Base-by-base conservation (phyloP, 106 monocot genomes). In the Dioscorea dumetorum region DNA sequence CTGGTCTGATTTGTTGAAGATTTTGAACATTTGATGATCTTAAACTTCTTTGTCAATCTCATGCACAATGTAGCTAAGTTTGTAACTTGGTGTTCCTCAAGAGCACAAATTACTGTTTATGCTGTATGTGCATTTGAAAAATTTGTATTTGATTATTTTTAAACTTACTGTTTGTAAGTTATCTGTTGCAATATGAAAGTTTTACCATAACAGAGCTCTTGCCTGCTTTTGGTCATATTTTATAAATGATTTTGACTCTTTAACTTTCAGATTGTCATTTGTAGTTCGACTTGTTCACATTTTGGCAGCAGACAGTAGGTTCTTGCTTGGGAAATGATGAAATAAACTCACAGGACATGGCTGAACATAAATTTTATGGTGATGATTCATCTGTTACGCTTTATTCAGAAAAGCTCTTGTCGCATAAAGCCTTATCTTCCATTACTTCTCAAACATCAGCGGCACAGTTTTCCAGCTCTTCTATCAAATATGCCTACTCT, bases 391-490 rank as follows among this genome's bases (percentile, higher is more conserved):
- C 41, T 41, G 41, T 41, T 3, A 41, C 2, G 0, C 41, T 41
- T 41, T 5, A 41, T 41, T 5, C 41, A 41, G 10, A 41, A 10
- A 41, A 79, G 69, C 75, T 78, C 66, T 35, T 21, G 18, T 70
- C 74, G 17, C 66, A n/a, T 63, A 85, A 72, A 73, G 70, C 0
- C 58, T 58, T 72, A 41, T 80, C 78, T 64, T 79, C 76, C 33
- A 71, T 82, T 33, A 77, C 71, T 51, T 72, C 80, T 56, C 70
- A 69, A 61, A 67, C 77, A 64, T 78, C 88, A 63, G 58, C 49
- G 62, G 60, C 61, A 49, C 63, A 77, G 64, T 60, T 80, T 64
- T 74, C 84, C 24, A 87, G 74, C 76, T 67, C 80, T 58, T 78
- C 82, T 61, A 48, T 34, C 52, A 84, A 76, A 66, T 24, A 72